Evolutionary conservation across 352 stramenopile genomes (phyloP), one percentile per base, ranked within the genome.

Genomic region (Pythium pectinolyticum): DNA sequence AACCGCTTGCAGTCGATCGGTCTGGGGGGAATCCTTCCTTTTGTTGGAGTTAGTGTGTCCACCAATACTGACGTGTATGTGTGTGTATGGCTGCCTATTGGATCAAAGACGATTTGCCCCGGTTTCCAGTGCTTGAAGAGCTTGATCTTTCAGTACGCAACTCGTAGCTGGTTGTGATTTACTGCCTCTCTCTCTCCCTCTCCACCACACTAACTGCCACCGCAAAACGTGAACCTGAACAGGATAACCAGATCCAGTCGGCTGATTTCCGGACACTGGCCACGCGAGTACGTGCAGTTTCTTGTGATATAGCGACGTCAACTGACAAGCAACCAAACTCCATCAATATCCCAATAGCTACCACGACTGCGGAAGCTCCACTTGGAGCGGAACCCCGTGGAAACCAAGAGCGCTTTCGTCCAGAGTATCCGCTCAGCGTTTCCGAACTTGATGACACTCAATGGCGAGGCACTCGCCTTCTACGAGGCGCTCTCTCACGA

Each of bases 381-480:
- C 34, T 56, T 89, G 43, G 59, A 66, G 8, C 31, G 53, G 5
- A 86, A 88, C 30, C 65, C 70, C 5, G 40, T 85, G 0, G 63
- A 77, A 1, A 37, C 32, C 14, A 76, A 27, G 15, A 39, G 49
- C 1, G 19, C 24, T 1, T 47, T 74, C 17, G 62, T 76, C 11
- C 48, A 34, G 9, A 59, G 60, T 1, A 31, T 81, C 9, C 57
- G 58, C 7, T 56, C 60, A 4, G 69, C 72, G 2, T 78, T 89
- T 22, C 73, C 80, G 0, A 53, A 70, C 14, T 59, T 92, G 8
- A 61, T 88, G 12, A 71, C 71, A 24, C 43, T 92, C 47, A 86
- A 90, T 32, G 77, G 77, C 0, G 72, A 92, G 57, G 69, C 79
- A 1, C 45, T 89, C 24, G 82, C 69, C 1, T 70, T 92, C 19